A percentile compares a stretch with the other conserved stretches of the same genome.
phyloP scores from a whole-genome alignment of 164 flowering plant species.

The Vitis labrusca region DNA sequence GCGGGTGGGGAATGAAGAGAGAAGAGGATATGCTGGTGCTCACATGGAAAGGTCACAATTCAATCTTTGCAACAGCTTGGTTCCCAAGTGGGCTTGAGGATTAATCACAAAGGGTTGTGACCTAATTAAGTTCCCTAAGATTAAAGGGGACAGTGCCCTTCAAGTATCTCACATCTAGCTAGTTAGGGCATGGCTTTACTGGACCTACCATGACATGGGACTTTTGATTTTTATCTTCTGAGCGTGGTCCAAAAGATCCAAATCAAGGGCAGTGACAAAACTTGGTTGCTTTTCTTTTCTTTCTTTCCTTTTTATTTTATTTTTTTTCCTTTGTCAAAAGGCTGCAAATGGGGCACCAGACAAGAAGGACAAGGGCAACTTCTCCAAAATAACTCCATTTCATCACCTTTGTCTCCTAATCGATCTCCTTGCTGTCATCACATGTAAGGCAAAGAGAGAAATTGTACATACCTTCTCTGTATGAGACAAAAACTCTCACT shows the following conservation, averaged over 20 bases:
- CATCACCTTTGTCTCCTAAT: background rate
- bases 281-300: background rate
- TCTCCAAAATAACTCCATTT: constrained; percentile 8
- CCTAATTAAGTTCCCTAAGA: background rate
- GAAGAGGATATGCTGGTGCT: constrained; percentile 75
- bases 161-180: too few relatives aligned
- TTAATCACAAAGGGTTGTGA: constrained; percentile 11
- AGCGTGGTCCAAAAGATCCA: constrained; percentile 12
- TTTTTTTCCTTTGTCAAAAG: constrained; percentile 15
- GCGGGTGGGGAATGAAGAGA: constrained; percentile 91
- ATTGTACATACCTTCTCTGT: constrained; percentile 14
- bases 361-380: constrained; percentile 12
- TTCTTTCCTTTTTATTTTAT: background rate
- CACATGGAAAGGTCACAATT: constrained; percentile 88
- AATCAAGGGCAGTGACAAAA: constrained; percentile 12
- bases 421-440: constrained; percentile 4
- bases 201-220: background rate
- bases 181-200: background rate
- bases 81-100: constrained; percentile 32
- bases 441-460: constrained; percentile 16
- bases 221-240: constrained; percentile 1
- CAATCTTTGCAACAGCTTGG: constrained; percentile 80
- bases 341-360: constrained; percentile 21
- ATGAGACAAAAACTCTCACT: constrained; percentile 6
- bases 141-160: too few relatives aligned